These are phyloP conservation scores for Trichophyton equinum DNA, from an alignment of 2,329 filamentous ascomycete genomes.

Conservation along the genomic window DNA sequence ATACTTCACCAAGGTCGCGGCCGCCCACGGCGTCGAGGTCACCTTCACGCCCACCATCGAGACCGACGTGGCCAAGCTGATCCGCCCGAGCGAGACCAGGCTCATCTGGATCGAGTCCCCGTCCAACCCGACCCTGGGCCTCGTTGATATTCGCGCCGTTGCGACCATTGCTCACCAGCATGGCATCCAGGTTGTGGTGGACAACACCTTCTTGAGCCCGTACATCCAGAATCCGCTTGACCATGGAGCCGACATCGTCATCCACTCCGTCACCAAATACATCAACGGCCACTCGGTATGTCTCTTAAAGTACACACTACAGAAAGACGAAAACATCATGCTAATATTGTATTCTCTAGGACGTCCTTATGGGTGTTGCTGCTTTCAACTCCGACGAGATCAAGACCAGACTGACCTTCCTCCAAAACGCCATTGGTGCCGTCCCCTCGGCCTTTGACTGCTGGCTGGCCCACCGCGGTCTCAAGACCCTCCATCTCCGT, in stretches of 20 bases:
- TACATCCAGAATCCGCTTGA: conserved; percentile 95
- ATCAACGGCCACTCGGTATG: conserved; percentile 78
- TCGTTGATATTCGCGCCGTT: conserved; percentile 86
- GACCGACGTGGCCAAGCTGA: conserved; percentile 70
- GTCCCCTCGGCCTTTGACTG: conserved; percentile 91
- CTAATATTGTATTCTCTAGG: conserved; percentile 30
- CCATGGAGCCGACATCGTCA: conserved; percentile 89
- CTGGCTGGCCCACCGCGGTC: conserved; percentile 92
- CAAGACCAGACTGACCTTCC: conserved; percentile 65
- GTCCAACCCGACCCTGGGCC: conserved; percentile 81
- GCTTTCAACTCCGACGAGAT: conserved; percentile 83
- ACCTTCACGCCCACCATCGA: conserved; percentile 92
- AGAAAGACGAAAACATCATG: background rate
- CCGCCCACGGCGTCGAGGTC: conserved; percentile 84
- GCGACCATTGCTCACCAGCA: conserved; percentile 70
- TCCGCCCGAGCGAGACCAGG: conserved; percentile 69
- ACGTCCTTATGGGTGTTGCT: conserved; percentile 94
- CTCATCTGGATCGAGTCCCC: conserved; percentile 96
- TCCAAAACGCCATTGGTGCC: conserved; percentile 95
- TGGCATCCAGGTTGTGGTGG: conserved; percentile 91
- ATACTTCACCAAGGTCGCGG: conserved; percentile 96
- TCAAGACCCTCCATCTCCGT: conserved; percentile 92
- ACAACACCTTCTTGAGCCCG: conserved; percentile 95
- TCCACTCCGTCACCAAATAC: conserved; percentile 97
- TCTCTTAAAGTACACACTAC: conserved; percentile 1